phyloP scores from a whole-genome alignment of 2,329 filamentous ascomycete species.

The Aureobasidium pullulans region DNA sequence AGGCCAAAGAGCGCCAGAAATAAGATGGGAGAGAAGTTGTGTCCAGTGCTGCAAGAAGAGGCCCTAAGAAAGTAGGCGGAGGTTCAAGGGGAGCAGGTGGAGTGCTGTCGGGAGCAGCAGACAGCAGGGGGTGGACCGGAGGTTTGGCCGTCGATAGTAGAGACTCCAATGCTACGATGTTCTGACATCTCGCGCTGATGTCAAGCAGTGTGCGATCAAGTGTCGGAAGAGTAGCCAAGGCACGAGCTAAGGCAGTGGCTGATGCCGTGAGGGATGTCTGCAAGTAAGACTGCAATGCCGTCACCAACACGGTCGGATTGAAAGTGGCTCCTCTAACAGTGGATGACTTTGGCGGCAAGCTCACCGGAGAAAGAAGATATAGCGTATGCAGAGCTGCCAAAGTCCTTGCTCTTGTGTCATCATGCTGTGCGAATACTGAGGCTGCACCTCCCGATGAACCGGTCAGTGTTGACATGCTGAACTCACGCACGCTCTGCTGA shows the following conservation, averaged over 20 bases:
- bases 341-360: conserved; percentile 14
- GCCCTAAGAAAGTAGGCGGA: conserved; percentile 49
- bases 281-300: conserved; percentile 73
- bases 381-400: conserved; percentile 68
- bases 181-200: conserved; percentile 77
- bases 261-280: conserved; percentile 74
- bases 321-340: conserved; percentile 36
- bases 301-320: conserved; percentile 64
- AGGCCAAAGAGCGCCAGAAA: conserved; percentile 87
- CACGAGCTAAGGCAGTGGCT: conserved; percentile 64
- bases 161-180: conserved; percentile 78
- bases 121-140: conserved; percentile 60
- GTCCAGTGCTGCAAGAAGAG: conserved; percentile 63
- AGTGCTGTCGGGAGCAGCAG: conserved; percentile 13
- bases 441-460: conserved; percentile 23
- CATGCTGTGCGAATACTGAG: conserved; percentile 49
- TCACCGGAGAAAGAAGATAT: conserved; percentile 68
- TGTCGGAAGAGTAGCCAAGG: conserved; percentile 70
- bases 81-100: not conserved
- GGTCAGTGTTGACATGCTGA: conserved; percentile 59
- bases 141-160: conserved; percentile 63
- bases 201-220: conserved; percentile 77
- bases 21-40: conserved; percentile 81
- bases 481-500: conserved; percentile 75
- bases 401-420: conserved; percentile 68